These are phyloP conservation scores for Tarenaya hassleriana DNA, from an alignment of 345 rosid species.

Conservation along the genomic window DNA sequence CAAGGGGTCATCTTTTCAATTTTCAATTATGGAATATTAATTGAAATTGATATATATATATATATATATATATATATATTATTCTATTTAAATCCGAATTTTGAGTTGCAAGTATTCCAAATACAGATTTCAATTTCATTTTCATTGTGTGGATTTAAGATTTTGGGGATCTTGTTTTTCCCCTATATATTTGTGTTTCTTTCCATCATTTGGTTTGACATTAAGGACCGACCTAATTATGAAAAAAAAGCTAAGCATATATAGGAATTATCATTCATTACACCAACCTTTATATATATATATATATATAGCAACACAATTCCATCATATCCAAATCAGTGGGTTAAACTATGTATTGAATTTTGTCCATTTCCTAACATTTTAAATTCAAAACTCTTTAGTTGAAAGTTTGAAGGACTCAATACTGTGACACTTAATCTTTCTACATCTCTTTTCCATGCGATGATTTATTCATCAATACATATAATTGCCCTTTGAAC, in stretches of 20 bases:
- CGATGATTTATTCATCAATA: no score
- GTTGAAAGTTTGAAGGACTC: conserved; percentile 19
- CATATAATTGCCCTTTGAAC: no score
- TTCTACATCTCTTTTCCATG: no score
- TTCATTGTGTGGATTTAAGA: conserved; percentile 7
- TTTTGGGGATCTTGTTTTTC: background rate
- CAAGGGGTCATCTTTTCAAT: no score
- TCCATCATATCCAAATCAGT: conserved; percentile 27
- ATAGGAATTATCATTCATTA: background rate
- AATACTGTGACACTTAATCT: no score
- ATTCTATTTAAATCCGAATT: background rate
- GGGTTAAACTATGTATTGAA: conserved; percentile 20
- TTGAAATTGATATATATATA: background rate
- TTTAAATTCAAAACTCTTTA: conserved; percentile 7
- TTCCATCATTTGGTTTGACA: conserved; percentile 27
- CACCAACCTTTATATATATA: conserved; percentile 21
- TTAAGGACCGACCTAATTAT: conserved; percentile 29
- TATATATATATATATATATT: background rate
- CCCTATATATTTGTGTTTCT: conserved; percentile 1
- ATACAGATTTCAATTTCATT: no score
- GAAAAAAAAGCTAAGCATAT: conserved; percentile 21
- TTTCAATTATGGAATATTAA: no score
- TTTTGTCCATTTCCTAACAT: conserved; percentile 6
- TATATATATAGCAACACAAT: conserved; percentile 22
- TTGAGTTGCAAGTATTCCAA: no score